Evolutionary conservation across 176 grass and related monocot species (phyloP).

Genomic region (Phragmites australis): DNA sequence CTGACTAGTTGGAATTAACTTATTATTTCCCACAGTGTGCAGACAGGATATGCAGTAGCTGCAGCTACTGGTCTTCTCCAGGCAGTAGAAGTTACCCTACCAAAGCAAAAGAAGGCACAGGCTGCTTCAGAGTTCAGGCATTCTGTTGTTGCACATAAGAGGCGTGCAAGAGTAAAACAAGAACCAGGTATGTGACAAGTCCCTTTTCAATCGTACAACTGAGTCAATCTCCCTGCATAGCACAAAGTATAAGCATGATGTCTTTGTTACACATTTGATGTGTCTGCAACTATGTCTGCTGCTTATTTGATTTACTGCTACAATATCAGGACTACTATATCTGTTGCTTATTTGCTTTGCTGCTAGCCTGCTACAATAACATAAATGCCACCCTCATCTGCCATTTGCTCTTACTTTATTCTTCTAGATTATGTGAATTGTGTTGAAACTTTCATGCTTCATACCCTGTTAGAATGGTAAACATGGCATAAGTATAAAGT

Average conservation of each 20-base stretch:
- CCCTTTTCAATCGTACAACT: slow-evolving; percentile 15
- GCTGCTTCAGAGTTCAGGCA: slow-evolving; percentile 81
- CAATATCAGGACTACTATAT: background rate
- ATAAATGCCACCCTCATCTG: background rate
- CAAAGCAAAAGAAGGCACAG: slow-evolving; percentile 82
- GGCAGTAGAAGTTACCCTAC: slow-evolving; percentile 62
- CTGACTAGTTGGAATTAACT: slow-evolving; percentile 12
- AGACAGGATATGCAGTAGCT: slow-evolving; percentile 62
- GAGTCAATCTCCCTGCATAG: background rate
- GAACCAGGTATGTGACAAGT: slow-evolving; percentile 39
- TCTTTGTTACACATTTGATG: slow-evolving; percentile 8
- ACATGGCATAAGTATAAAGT: background rate
- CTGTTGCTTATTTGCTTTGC: too few relatives aligned
- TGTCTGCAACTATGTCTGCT: background rate
- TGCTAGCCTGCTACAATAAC: background rate
- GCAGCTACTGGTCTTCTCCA: slow-evolving; percentile 64
- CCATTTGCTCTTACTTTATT: background rate
- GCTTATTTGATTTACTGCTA: background rate
- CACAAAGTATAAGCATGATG: background rate
- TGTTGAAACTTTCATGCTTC: background rate
- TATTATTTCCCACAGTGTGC: slow-evolving; percentile 56
- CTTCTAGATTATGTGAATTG: background rate
- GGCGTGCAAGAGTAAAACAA: slow-evolving; percentile 56
- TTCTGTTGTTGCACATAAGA: slow-evolving; percentile 67
- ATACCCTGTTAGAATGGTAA: slow-evolving; percentile 17